Evolutionary conservation across 2,329 filamentous ascomycete genomes (phyloP), one percentile per base, ranked within the genome.

Genomic region (Dichotomopilus funicola): DNA sequence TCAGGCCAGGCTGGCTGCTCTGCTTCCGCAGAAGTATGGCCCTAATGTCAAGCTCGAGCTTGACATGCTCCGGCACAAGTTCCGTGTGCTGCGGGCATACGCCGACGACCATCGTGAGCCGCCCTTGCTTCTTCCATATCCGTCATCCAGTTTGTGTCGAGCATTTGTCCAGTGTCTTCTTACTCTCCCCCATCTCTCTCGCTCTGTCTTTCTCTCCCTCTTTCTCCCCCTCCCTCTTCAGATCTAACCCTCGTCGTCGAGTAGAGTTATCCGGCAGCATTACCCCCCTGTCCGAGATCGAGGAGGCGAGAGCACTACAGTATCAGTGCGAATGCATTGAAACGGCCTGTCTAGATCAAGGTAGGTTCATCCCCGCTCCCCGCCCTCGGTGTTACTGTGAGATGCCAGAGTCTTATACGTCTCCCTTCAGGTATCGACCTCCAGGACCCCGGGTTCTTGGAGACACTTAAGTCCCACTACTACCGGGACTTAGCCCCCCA

Each of bases 301-400:
- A 83, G 66, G 80, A 83, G 66, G 80, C 80, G 33, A 73, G 80
- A 54, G 72, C 74, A 40, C 68, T 82, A 52, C 80, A 83, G 65
- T 80, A 82, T 63, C 76, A 76, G 61, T 82, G 79, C 68, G 80
- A 83, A 68, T 80, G 78, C 65, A 75, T 83, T 53, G 78, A 82
- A 63, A 72, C 71, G 51, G 75, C 74, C 54, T 78, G 78, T 62
- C 65, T 79, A 58, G 73, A 77, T 13, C 68, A 74, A 68, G 75
- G 75, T 78, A 71, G 47, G 72, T 63, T 44, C 38, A 49, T 41
- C 36, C 31, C 42, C 50, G 40, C 49, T 43, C 35, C 49, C 41
- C 33, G 51, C 13, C 41, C n/a, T 45, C 13, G 36, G 43, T 13
- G 41, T 45, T 48, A 12, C 50, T 27, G 19, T 27, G 19, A 27